phyloP scores from a whole-genome alignment of 2,329 filamentous ascomycete species.

The Paradendryphiella salina region DNA sequence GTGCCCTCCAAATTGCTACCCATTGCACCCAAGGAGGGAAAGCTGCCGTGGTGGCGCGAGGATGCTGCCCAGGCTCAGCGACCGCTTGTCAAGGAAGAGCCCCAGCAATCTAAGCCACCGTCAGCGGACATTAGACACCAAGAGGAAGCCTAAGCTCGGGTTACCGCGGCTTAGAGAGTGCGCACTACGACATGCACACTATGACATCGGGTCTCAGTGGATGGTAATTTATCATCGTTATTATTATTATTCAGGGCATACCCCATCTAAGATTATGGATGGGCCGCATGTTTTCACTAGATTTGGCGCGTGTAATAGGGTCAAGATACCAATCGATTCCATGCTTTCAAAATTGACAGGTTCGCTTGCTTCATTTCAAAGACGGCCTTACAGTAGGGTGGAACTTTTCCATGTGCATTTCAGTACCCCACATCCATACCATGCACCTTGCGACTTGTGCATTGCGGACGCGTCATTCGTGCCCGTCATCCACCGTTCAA shows the following conservation, averaged over 20 bases:
- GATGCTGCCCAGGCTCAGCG: conserved; percentile 22
- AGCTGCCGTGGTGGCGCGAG: conserved; percentile 44
- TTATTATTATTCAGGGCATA: neutral
- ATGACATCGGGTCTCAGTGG: neutral
- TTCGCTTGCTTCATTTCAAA: neutral
- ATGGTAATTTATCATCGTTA: neutral
- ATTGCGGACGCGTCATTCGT: neutral
- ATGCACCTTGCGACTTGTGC: neutral
- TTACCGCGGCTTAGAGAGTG: conserved; percentile 9
- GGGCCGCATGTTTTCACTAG: neutral
- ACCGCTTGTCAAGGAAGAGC: conserved; percentile 9
- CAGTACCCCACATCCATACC: neutral
- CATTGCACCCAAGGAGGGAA: conserved; percentile 29
- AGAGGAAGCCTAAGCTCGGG: conserved; percentile 7
- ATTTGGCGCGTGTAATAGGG: conserved; percentile 3
- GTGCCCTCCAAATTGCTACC: conserved; percentile 37
- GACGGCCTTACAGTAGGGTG: neutral
- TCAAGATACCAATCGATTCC: conserved; percentile 25
- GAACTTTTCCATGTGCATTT: neutral
- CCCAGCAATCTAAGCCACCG: neutral
- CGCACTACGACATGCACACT: neutral
- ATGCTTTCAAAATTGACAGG: conserved; percentile 9
- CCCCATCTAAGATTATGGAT: conserved; percentile 4
- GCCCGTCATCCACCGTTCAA: neutral
- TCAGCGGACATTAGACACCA: conserved; percentile 13